phyloP scores from a whole-genome alignment of 768 basidiomycete species.

The Xanthoconium purpureum region DNA sequence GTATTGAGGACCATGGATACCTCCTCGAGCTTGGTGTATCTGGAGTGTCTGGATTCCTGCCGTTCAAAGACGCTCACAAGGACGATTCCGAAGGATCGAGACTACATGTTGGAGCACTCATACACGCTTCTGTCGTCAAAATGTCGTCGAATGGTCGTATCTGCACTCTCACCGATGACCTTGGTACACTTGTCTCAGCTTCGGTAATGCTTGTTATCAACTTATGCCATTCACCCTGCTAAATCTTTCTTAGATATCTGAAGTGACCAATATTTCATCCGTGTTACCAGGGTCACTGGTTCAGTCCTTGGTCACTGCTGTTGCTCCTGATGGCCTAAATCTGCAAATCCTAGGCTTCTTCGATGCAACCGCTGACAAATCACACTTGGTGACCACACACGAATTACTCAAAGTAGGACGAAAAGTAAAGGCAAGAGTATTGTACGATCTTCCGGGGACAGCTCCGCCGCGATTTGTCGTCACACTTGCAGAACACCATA shows the following conservation, averaged over 20 bases:
- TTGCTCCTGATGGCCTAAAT: slow-evolving; percentile 71
- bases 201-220: slow-evolving; percentile 43
- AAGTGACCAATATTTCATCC: slow-evolving; percentile 74
- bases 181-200: slow-evolving; percentile 45
- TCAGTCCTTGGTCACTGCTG: slow-evolving; percentile 75
- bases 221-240: background rate
- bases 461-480: slow-evolving; percentile 84
- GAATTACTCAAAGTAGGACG: slow-evolving; percentile 59
- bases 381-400: slow-evolving; percentile 56
- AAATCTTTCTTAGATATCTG: slow-evolving; percentile 51
- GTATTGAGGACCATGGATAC: slow-evolving; percentile 94
- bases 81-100: slow-evolving; percentile 27
- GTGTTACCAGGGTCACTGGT: slow-evolving; percentile 85
- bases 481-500: slow-evolving; percentile 67
- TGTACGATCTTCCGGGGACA: slow-evolving; percentile 70
- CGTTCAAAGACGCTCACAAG: slow-evolving; percentile 66
- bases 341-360: slow-evolving; percentile 91
- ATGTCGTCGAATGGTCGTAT: slow-evolving; percentile 76
- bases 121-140: slow-evolving; percentile 65
- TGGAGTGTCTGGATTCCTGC: slow-evolving; percentile 79
- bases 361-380: slow-evolving; percentile 81
- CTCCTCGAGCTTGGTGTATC: slow-evolving; percentile 80
- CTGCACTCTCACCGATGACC: slow-evolving; percentile 63
- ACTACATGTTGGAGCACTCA: slow-evolving; percentile 62
- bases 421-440: slow-evolving; percentile 78